Conservation (phyloP, 441 rosid species). For the Euphorbia schlechtendalii region DNA sequence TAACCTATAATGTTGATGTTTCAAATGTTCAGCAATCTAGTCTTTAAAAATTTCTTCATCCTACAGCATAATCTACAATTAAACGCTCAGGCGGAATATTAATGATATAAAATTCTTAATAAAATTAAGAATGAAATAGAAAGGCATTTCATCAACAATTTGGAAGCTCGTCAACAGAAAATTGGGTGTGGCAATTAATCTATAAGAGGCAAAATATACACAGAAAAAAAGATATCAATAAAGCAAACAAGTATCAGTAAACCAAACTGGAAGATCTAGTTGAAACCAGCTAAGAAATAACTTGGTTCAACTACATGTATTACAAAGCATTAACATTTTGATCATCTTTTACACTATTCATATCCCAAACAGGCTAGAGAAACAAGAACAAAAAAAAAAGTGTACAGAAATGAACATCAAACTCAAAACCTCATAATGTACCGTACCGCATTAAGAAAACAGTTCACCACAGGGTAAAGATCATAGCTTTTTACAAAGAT, state of each 20-base stretch:
- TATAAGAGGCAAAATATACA: neutral
- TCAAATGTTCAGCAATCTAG: neutral
- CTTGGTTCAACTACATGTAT: constrained; percentile 3
- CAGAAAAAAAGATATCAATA: neutral
- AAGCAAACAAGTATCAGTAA: neutral
- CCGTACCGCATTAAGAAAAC: neutral
- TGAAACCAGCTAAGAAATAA: neutral
- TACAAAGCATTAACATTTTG: constrained; percentile 4
- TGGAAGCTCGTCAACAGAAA: neutral
- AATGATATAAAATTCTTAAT: too few relatives aligned
- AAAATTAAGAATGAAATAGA: neutral
- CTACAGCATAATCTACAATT: too few relatives aligned
- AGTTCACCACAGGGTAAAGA: neutral
- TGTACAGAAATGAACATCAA: neutral
- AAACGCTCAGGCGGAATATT: too few relatives aligned
- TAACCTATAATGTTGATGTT: neutral
- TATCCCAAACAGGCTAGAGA: constrained; percentile 1
- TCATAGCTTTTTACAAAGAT: neutral
- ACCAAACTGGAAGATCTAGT: neutral
- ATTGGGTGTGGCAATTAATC: neutral
- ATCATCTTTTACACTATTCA: neutral
- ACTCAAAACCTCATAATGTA: neutral
- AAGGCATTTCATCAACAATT: neutral
- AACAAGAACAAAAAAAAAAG: neutral
- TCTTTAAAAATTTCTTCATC: too few relatives aligned